phyloP scores from a whole-genome alignment of 2,329 filamentous ascomycete genomes.

The Alternaria sp. region DNA sequence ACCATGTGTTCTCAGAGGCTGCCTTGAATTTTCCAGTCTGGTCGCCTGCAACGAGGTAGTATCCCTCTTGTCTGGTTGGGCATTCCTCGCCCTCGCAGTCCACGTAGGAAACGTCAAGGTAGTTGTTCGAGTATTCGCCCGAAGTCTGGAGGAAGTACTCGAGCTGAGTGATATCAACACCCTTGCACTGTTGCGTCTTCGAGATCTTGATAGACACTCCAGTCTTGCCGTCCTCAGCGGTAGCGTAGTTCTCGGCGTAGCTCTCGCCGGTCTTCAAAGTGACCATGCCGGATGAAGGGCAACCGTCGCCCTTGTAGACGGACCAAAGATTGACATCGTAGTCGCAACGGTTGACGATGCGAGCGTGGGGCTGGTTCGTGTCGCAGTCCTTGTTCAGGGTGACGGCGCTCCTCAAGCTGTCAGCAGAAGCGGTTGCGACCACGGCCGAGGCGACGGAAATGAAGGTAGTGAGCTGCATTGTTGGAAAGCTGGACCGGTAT shows the following conservation, averaged over 20 bases:
- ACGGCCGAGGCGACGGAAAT: conserved; percentile 42
- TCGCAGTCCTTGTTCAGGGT: conserved; percentile 28
- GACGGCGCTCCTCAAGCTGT: conserved; percentile 24
- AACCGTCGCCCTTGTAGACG: conserved; percentile 41
- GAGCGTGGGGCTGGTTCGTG: conserved; percentile 28
- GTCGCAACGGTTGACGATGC: conserved; percentile 50
- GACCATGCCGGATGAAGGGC: conserved; percentile 37
- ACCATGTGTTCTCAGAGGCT: too few species aligned
- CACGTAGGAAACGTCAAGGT: conserved; percentile 51
- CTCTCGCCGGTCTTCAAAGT: conserved; percentile 38
- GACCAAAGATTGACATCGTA: conserved; percentile 52
- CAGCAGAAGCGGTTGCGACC: conserved; percentile 37
- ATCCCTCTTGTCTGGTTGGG: too few species aligned
- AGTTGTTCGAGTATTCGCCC: conserved; percentile 36
- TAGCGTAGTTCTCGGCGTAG: conserved; percentile 46
- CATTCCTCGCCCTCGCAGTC: conserved; percentile 42
- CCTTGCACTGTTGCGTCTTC: conserved; percentile 40
- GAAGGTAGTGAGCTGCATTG: conserved; percentile 46
- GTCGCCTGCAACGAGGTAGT: too few species aligned
- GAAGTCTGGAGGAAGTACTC: conserved; percentile 47
- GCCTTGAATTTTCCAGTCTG: too few species aligned
- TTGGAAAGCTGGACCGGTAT: conserved; percentile 26
- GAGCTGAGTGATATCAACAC: conserved; percentile 45
- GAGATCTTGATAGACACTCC: conserved; percentile 53
- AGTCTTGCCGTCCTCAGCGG: conserved; percentile 19